Evolutionary conservation across 2,329 filamentous ascomycete genomes (phyloP), one percentile per base, ranked within the genome.

Genomic region (Neofusicoccum cordaticola): DNA sequence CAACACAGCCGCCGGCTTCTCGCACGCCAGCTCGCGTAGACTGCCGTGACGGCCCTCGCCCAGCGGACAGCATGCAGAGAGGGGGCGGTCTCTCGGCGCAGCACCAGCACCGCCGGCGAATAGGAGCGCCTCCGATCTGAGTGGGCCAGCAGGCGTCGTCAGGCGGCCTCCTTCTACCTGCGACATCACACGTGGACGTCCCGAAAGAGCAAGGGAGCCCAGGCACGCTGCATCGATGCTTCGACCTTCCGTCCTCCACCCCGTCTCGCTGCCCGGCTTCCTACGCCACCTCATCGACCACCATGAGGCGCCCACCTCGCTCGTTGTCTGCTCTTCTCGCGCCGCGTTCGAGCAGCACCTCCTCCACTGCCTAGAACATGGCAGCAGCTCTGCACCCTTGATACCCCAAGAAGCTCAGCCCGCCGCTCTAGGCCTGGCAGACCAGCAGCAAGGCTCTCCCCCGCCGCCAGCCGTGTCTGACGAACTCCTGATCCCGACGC

Each of bases 321-420:
- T 97, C 51, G 76, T 97, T 66, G 79, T 97, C 67, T 93, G 92
- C 75, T 86, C 84, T 15, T 81, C 86, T 0, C 86, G 85, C 65
- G 78, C 84, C 0, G 81, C 83, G 2, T 96, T 97, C 71, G 75
- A 93, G 11, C 73, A 82, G 2, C 80, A 86, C 19, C 79, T 94
- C 19, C 44, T 58, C 50, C 27, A 42, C 12, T 15, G 39, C 19
- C 42, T 58, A n/a, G 39, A 50, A 15, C 19, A 22, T 13, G 15
- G 11, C 31, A 71, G 81, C 42, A 71, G 81, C 12, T 31, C 39
- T 17, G 22, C 47, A n/a, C 27, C 41, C 42, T 19, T 34, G 39
- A 82, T 87, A 34, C 72, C 87, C 56, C 72, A 74, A 17, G 48
- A 66, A 56, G 65, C 69, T 39, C 69, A 67, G 42, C 66, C 42